Evolutionary conservation across 163 green algal genomes (phyloP).

Genomic region (Trebouxia gelatinosa): DNA sequence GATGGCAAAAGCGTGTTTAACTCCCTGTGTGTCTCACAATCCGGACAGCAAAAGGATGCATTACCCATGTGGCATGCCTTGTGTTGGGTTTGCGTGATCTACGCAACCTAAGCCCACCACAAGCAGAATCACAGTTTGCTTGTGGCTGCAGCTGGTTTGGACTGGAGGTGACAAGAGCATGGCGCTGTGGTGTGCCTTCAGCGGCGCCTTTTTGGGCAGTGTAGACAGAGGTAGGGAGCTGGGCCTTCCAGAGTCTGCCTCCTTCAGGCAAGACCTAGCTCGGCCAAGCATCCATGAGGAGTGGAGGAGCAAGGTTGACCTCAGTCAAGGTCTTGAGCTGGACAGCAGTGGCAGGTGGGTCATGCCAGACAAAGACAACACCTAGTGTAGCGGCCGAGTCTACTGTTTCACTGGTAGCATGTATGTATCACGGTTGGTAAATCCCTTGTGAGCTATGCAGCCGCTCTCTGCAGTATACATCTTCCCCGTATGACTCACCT

Average conservation of each 20-base stretch:
- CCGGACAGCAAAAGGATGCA: too few relatives aligned
- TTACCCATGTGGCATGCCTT: too few relatives aligned
- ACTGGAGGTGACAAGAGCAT: conserved; percentile 54
- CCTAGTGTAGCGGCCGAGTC: too few relatives aligned
- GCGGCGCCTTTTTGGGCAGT: conserved; percentile 51
- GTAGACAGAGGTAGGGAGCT: conserved; percentile 26
- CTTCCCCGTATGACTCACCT: too few relatives aligned
- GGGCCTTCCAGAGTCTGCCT: conserved; percentile 20
- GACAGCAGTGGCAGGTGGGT: conserved; percentile 24
- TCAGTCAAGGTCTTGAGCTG: conserved; percentile 29
- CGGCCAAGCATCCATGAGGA: background rate
- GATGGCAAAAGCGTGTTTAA: too few relatives aligned
- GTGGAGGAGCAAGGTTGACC: conserved; percentile 9
- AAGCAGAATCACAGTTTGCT: background rate
- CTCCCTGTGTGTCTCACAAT: too few relatives aligned
- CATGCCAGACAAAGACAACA: too few relatives aligned
- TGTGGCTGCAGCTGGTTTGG: conserved; percentile 62
- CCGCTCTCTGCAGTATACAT: too few relatives aligned
- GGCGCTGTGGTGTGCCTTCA: conserved; percentile 67
- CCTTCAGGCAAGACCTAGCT: background rate
- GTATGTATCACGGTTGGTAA: too few relatives aligned
- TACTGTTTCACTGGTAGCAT: too few relatives aligned
- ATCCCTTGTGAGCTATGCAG: too few relatives aligned
- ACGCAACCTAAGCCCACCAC: background rate
- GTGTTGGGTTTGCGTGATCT: too few relatives aligned